phyloP scores from a whole-genome alignment of 306 rosid species.

The Malus fusca region DNA sequence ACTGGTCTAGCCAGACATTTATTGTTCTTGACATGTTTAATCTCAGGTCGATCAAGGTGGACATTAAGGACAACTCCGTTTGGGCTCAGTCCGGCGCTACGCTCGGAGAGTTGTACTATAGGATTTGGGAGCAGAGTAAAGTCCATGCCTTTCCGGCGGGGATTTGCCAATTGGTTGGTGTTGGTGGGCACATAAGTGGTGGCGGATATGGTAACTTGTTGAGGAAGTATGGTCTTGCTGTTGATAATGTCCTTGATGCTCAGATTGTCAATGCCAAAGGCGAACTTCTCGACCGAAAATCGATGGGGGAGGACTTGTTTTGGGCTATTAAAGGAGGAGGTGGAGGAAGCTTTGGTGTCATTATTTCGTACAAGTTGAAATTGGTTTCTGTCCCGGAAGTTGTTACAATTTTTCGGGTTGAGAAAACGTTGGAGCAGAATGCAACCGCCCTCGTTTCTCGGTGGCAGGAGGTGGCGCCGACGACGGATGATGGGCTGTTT shows the following conservation, averaged over 20 bases:
- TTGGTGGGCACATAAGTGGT: slow-evolving; percentile 74
- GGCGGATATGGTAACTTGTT: slow-evolving; percentile 80
- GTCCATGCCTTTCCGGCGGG: slow-evolving; percentile 68
- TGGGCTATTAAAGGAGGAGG: slow-evolving; percentile 89
- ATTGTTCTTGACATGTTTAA: slow-evolving; percentile 69
- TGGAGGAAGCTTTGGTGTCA: slow-evolving; percentile 68
- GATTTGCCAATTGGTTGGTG: slow-evolving; percentile 63
- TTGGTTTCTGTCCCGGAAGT: slow-evolving; percentile 51
- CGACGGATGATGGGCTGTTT: slow-evolving; percentile 40
- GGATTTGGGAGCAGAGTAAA: slow-evolving; percentile 57
- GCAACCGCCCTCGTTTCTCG: slow-evolving; percentile 48
- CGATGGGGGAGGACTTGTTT: slow-evolving; percentile 78
- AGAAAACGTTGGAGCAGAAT: slow-evolving; percentile 26
- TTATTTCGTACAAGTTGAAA: slow-evolving; percentile 45
- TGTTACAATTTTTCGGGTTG: slow-evolving; percentile 44
- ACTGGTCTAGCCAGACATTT: slow-evolving; percentile 50
- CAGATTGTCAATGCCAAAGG: slow-evolving; percentile 56
- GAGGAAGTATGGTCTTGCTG: slow-evolving; percentile 56
- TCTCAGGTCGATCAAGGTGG: slow-evolving; percentile 39
- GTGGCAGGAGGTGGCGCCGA: slow-evolving; percentile 65
- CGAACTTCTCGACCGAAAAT: slow-evolving; percentile 35
- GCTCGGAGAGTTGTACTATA: slow-evolving; percentile 61
- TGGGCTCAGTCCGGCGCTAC: slow-evolving; percentile 63
- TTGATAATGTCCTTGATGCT: slow-evolving; percentile 63
- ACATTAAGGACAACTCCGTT: slow-evolving; percentile 31